Evolutionary conservation across 805 yeast genomes (phyloP).

Genomic region (Pichia scutulata): DNA sequence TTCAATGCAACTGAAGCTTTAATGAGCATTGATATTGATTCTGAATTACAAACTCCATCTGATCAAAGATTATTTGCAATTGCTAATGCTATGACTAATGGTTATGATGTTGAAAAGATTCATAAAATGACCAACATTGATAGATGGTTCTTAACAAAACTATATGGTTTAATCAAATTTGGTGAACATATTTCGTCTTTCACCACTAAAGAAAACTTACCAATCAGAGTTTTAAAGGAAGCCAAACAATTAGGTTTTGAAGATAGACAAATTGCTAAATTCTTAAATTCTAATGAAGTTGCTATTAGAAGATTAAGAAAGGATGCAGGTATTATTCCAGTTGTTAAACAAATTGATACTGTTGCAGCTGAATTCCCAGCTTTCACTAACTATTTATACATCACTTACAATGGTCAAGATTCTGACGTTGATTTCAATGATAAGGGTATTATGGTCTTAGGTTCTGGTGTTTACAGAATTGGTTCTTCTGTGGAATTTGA

Average conservation of each 20-base stretch:
- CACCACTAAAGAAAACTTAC: slow-evolving; percentile 53
- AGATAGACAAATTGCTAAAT: slow-evolving; percentile 91
- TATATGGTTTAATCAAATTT: slow-evolving; percentile 65
- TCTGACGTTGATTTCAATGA: slow-evolving; percentile 86
- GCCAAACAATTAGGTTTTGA: slow-evolving; percentile 97
- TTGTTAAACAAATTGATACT: slow-evolving; percentile 94
- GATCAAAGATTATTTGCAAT: slow-evolving; percentile 94
- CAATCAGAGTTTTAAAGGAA: slow-evolving; percentile 56
- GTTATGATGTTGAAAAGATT: slow-evolving; percentile 86
- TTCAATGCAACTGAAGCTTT: slow-evolving; percentile 79
- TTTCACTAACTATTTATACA: slow-evolving; percentile 84
- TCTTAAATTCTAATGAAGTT: slow-evolving; percentile 82
- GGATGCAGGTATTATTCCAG: slow-evolving; percentile 81
- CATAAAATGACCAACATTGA: slow-evolving; percentile 90
- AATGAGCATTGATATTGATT: slow-evolving; percentile 86
- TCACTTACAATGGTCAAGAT: slow-evolving; percentile 87
- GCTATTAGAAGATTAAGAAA: slow-evolving; percentile 85
- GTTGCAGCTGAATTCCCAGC: slow-evolving; percentile 99
- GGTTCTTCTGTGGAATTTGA: slow-evolving; percentile 99
- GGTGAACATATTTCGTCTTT: slow-evolving; percentile 53
- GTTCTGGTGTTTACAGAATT: slow-evolving; percentile 97
- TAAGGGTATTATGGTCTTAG: slow-evolving; percentile 90
- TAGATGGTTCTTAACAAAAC: slow-evolving; percentile 91
- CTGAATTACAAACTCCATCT: slow-evolving; percentile 93
- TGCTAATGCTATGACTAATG: slow-evolving; percentile 86